These are phyloP conservation scores for Benincasa hispida DNA, from an alignment of 306 rosid species.

Conservation along the genomic window DNA sequence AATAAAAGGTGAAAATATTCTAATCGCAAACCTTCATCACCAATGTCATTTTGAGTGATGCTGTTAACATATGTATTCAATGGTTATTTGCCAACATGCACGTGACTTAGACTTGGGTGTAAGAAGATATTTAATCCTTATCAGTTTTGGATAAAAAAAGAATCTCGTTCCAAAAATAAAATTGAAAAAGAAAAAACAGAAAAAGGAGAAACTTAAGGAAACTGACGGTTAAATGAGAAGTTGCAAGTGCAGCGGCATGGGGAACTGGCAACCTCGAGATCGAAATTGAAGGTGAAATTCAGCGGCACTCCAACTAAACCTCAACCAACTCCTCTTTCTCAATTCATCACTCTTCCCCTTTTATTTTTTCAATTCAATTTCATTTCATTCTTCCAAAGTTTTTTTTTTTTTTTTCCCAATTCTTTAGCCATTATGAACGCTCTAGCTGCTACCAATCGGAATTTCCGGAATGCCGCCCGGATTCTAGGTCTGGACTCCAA, in stretches of 20 bases:
- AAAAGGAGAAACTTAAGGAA: neutral
- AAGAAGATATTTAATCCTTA: too few relatives aligned
- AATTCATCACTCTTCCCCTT: neutral
- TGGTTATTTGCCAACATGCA: too few relatives aligned
- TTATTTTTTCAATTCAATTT: neutral
- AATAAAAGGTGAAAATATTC: too few relatives aligned
- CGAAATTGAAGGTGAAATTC: neutral
- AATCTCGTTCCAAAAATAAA: neutral
- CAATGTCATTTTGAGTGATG: too few relatives aligned
- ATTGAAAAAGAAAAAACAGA: too few relatives aligned
- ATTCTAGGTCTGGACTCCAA: slow-evolving; percentile 53
- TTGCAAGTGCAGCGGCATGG: neutral
- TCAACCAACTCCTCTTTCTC: neutral
- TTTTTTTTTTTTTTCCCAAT: neutral
- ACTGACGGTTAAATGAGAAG: neutral
- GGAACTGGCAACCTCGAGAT: neutral
- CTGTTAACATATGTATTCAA: too few relatives aligned
- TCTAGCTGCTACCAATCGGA: slow-evolving; percentile 54
- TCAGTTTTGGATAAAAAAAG: neutral
- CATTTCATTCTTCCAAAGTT: neutral
- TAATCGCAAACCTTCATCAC: too few relatives aligned
- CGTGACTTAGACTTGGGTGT: too few relatives aligned
- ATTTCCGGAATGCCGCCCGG: slow-evolving; percentile 33
- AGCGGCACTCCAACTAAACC: neutral
- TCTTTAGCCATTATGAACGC: slow-evolving; percentile 36